Evolutionary conservation across 1,284 basidiomycete genomes (phyloP).

Genomic region (Ganoderma meredithae): DNA sequence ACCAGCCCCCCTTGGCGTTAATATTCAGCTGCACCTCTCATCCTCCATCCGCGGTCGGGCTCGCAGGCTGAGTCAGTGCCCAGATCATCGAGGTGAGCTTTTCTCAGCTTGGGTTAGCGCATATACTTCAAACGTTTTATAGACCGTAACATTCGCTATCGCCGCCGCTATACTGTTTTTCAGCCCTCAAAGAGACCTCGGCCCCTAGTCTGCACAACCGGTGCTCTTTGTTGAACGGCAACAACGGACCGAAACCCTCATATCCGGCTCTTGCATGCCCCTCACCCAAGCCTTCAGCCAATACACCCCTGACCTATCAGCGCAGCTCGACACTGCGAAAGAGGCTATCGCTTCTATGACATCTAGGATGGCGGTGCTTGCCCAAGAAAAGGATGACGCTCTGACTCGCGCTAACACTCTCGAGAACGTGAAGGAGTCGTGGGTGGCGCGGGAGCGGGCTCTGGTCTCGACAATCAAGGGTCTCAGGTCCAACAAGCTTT

Average conservation of each 20-base stretch:
- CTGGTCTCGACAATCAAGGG: slow-evolving; percentile 1
- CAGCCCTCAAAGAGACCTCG: neutral
- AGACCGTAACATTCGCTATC: neutral
- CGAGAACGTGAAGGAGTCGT: slow-evolving; percentile 9
- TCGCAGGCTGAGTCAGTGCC: neutral
- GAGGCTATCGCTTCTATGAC: slow-evolving; percentile 5
- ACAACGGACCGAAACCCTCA: neutral
- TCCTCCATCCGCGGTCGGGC: neutral
- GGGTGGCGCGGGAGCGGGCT: slow-evolving; percentile 3
- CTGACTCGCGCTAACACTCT: slow-evolving; percentile 7
- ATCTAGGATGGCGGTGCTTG: neutral
- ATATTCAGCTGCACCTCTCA: neutral
- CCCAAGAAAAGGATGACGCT: slow-evolving; percentile 3
- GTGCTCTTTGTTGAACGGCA: neutral
- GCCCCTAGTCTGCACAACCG: neutral
- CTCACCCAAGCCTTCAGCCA: too few relatives aligned
- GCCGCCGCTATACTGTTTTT: neutral
- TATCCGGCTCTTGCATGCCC: neutral
- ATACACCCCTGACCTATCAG: neutral
- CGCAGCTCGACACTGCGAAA: neutral
- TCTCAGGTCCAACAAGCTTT: neutral
- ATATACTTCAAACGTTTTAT: neutral
- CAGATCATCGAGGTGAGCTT: neutral
- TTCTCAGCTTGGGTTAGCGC: neutral
- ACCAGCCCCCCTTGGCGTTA: neutral